phyloP scores from a whole-genome alignment of 176 grass and related monocot genomes.

The Musa itinerans region DNA sequence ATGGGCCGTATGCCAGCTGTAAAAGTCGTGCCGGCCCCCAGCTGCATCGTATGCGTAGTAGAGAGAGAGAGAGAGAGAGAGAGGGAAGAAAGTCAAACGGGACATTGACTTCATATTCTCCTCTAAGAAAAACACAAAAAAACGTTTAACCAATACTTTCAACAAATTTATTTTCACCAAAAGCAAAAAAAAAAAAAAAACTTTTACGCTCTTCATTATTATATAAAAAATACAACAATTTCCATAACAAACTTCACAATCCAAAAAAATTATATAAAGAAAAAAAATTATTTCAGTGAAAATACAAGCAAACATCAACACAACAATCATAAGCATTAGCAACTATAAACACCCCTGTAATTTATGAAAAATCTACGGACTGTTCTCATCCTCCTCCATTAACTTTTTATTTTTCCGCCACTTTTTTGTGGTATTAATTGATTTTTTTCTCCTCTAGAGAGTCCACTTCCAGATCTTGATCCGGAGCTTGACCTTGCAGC shows the following conservation, averaged over 20 bases:
- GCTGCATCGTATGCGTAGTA: too few relatives aligned
- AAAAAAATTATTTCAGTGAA: neutral
- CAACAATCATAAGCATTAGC: neutral
- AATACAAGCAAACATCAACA: neutral
- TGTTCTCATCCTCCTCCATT: neutral
- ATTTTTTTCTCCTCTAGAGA: neutral
- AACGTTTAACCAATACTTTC: too few relatives aligned
- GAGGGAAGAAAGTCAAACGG: too few relatives aligned
- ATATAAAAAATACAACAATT: too few relatives aligned
- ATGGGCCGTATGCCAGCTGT: too few relatives aligned
- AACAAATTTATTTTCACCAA: too few relatives aligned
- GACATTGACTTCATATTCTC: too few relatives aligned
- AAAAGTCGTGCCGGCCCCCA: too few relatives aligned
- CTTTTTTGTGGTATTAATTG: neutral
- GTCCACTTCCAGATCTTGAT: conserved; percentile 19
- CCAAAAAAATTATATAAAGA: neutral
- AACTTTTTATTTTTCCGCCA: neutral
- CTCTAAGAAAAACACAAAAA: too few relatives aligned
- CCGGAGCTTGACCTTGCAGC: conserved; percentile 8
- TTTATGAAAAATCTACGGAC: neutral
- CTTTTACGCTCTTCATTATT: too few relatives aligned
- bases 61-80: too few relatives aligned
- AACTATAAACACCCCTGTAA: neutral
- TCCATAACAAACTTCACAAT: neutral
- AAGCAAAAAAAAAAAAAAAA: too few relatives aligned